phyloP scores from a whole-genome alignment of 176 grass and related monocot species.

The barley (Hordeum vulgare) region MorexV3_pseudomolecules_assembly NC_058524.1:230192460-230192959 shows the following conservation, averaged over 20 bases:
- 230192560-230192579: neutral
- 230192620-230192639: too few species aligned
- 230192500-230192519: neutral
- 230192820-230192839: neutral
- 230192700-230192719: neutral
- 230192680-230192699: neutral
- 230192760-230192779: neutral
- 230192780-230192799: neutral
- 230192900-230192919: neutral
- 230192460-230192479: too few species aligned
- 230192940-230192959: neutral
- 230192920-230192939: too few species aligned
- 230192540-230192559: neutral
- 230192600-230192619: neutral
- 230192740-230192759: neutral
- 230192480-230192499: neutral
- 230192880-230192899: slow-evolving; percentile 6
- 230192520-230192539: neutral
- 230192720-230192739: neutral
- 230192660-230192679: neutral
- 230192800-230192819: neutral
- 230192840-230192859: neutral
- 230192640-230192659: neutral
- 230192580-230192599: neutral
- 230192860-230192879: neutral